Base-by-base conservation (phyloP, 2,329 filamentous ascomycete species). In the Fusarium dlaminii region DNA sequence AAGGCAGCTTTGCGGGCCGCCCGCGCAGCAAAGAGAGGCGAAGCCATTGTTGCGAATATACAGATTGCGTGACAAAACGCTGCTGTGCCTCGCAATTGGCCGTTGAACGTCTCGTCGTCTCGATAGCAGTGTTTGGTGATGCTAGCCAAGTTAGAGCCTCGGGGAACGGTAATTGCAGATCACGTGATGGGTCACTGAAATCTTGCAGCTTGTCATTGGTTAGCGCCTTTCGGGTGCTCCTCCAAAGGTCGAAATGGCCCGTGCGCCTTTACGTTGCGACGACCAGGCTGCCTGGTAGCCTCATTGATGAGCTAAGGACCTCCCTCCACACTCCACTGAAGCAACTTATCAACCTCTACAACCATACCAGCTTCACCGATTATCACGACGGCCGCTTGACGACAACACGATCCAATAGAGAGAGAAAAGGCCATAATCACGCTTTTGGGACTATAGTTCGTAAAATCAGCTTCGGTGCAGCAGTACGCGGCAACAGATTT, bases 21-120 rank as follows among this genome's bases (percentile, higher is more conserved):
- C 84, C 89, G 89, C 83, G 86, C 84, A 75, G 88, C 86, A 83
- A 86, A 83, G 77, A 89, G 86, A 82, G 90, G 84, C 81, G 87
- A 85, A 81, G 85, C 87, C 88, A 91, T 89, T 78, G 82, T 87
- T 83, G 76, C 74, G 61, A 77, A 76, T 76, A 68, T 71, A 67
- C 66, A 62, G 67, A 72, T 70, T 73, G 74, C 75, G 76, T 78
- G 77, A 78, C 74, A 78, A 74, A 77, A 78, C 73, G 77, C 75
- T 76, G 68, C 68, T 76, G 65, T 77, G 72, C 70, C 79, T 80
- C 80, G 75, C 80, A 79, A 80, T 80, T 80, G 77, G 70, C 75
- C 61, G 72, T 75, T 56, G 55, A 67, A 78, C 73, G 75, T 71
- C 70, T 75, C 66, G 73, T 70, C 72, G 70, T 73, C 65, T 61